Evolutionary conservation across 345 rosid genomes (phyloP).

Genomic region (Eucalyptus grandis): DNA sequence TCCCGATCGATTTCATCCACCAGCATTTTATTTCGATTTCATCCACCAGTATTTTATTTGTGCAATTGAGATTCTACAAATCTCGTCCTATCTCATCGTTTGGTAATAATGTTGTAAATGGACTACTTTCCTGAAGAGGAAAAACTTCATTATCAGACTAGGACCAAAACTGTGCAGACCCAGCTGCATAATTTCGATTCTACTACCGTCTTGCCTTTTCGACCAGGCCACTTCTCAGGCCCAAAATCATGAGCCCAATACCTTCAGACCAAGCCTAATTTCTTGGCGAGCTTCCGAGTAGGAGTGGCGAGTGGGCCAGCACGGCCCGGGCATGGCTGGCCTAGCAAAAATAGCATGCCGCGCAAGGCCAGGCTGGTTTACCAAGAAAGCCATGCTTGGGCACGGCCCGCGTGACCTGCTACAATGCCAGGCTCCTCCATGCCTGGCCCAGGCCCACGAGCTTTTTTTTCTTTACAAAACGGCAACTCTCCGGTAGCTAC

Average conservation of each 20-base stretch:
- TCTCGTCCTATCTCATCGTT: too few relatives aligned
- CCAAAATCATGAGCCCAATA: neutral
- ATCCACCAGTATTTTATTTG: neutral
- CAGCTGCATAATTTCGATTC: neutral
- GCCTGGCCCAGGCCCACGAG: neutral
- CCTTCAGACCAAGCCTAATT: neutral
- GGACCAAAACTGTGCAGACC: neutral
- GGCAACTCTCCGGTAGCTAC: neutral
- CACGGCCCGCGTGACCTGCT: neutral
- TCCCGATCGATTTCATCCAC: neutral
- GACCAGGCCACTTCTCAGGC: neutral
- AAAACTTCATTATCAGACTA: neutral
- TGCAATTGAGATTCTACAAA: neutral
- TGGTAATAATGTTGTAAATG: too few relatives aligned
- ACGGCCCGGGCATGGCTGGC: neutral
- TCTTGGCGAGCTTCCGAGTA: neutral
- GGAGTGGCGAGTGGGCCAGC: neutral
- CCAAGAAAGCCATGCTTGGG: neutral
- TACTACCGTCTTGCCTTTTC: neutral
- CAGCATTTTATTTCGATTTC: neutral
- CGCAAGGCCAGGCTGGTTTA: neutral
- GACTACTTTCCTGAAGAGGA: too few relatives aligned
- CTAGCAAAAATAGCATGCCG: neutral
- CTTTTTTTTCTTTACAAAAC: neutral
- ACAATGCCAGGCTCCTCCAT: neutral